Evolutionary conservation across 305 asterid species (phyloP), one percentile per base, ranked within the genome.

Genomic region (Plantago lanceolata): DNA sequence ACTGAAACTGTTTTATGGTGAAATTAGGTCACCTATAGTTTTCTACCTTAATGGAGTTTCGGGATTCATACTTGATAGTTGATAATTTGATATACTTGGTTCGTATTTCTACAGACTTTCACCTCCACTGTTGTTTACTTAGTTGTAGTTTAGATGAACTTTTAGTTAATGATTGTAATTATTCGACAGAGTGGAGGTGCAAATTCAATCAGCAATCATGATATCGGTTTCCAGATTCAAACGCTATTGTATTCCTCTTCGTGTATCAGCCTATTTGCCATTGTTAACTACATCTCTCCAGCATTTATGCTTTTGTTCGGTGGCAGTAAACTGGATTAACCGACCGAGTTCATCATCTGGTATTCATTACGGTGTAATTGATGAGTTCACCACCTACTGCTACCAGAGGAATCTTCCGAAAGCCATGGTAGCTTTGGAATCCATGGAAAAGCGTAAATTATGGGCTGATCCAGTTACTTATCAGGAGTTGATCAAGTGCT

Each of bases 401-500:
- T 71, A 82, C 63, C 79, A 79, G 33, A 77, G 81, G 73, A 76
- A 86, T 75, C 90, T 86, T 55, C 66, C 70, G 40, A 78, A 68
- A 45, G 88, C 95, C 54, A 86, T 82, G 88, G 60, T 48, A 48
- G 79, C 85, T 9, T 68, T 88, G 72, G 70, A 76, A 20, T 47
- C 63, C 13, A 82, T 84, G 92, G 87, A 86, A 60, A 72, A 64
- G 13, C 65, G 68, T 67, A 73, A 64, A 47, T 56, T 88, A 19
- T 81, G 79, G 78, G 95, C 90, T 15, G 81, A 86, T 64, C 69
- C 85, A 28, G 51, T 84, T 56, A 79, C 82, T 21, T 88, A 86
- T 31, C 61, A 84, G 4, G 88, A 88, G 79, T 88, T 88, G 67
- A 81, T 86, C 16, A 88, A 84, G 73, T 84, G 96, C 63, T 88